A percentile compares a stretch with the other conserved stretches of the same genome.
These are phyloP conservation scores for Pterocarpus santalinus DNA, from an alignment of 306 rosid genomes.

Conservation along the genomic window DNA sequence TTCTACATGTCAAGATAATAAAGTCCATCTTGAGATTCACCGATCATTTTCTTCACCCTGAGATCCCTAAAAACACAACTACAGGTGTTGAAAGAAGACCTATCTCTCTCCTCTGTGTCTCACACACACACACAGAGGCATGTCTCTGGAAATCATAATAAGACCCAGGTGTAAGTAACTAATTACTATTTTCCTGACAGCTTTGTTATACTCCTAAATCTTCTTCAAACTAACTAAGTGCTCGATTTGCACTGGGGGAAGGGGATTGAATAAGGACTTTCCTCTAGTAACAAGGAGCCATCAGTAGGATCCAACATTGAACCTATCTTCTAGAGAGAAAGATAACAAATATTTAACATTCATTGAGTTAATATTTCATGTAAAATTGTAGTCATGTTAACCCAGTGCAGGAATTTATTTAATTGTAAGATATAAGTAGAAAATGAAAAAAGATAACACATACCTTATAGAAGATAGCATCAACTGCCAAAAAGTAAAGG, in stretches of 20 bases:
- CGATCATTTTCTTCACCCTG: background rate
- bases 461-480: slow-evolving; percentile 81
- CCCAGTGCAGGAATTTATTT: background rate
- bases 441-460: slow-evolving; percentile 21
- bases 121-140: background rate
- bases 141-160: background rate
- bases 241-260: background rate
- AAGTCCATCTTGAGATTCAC: background rate
- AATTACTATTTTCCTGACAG: slow-evolving; percentile 8
- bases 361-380: slow-evolving; percentile 11
- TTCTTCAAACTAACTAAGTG: background rate
- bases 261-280: background rate
- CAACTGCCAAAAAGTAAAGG: slow-evolving; percentile 63
- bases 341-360: slow-evolving; percentile 26
- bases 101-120: background rate
- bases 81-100: slow-evolving; percentile 1
- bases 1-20: background rate
- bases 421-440: slow-evolving; percentile 21
- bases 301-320: slow-evolving; percentile 1
- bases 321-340: slow-evolving; percentile 31
- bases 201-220: background rate
- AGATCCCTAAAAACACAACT: background rate
- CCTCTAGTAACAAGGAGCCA: background rate
- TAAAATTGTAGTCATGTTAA: slow-evolving; percentile 18
- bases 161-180: background rate